Conservation (phyloP, 495 filamentous ascomycete species). For the Lasiosphaeriaceae sp. region DNA sequence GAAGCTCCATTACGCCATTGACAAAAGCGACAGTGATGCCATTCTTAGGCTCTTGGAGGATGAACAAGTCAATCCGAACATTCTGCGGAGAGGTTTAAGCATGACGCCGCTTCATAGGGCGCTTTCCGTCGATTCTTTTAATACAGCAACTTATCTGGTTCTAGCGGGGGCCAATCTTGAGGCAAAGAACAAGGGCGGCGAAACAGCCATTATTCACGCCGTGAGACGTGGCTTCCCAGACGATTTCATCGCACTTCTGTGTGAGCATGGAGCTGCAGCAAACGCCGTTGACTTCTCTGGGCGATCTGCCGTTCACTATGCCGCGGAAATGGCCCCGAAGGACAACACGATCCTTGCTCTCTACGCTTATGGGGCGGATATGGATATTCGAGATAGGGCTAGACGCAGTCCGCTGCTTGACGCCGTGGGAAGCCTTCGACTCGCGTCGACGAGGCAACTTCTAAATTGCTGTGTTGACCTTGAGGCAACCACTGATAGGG, state of each 20-base stretch:
- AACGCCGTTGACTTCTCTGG: constrained; percentile 21
- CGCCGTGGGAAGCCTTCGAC: constrained; percentile 18
- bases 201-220: constrained; percentile 24
- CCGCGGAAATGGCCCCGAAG: constrained; percentile 21
- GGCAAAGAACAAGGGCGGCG: constrained; percentile 4
- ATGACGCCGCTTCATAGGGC: constrained; percentile 14
- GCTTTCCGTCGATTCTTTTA: constrained; percentile 2
- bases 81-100: constrained; percentile 1
- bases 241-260: constrained; percentile 22
- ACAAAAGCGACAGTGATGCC: constrained; percentile 7
- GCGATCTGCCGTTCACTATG: constrained; percentile 27
- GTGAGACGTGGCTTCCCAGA: constrained; percentile 21
- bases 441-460: not conserved
- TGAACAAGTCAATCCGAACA: constrained; percentile 9
- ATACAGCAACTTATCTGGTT: constrained; percentile 13
- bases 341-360: constrained; percentile 23
- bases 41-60: constrained; percentile 10
- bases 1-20: constrained; percentile 19
- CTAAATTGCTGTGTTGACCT: constrained; percentile 18
- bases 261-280: constrained; percentile 21
- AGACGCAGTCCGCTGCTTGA: constrained; percentile 23
- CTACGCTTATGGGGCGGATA: constrained; percentile 21
- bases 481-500: constrained; percentile 15
- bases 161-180: constrained; percentile 16
- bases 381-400: constrained; percentile 16